phyloP scores from a whole-genome alignment of 139 green algal genomes.

The Haematococcus sp. region DNA sequence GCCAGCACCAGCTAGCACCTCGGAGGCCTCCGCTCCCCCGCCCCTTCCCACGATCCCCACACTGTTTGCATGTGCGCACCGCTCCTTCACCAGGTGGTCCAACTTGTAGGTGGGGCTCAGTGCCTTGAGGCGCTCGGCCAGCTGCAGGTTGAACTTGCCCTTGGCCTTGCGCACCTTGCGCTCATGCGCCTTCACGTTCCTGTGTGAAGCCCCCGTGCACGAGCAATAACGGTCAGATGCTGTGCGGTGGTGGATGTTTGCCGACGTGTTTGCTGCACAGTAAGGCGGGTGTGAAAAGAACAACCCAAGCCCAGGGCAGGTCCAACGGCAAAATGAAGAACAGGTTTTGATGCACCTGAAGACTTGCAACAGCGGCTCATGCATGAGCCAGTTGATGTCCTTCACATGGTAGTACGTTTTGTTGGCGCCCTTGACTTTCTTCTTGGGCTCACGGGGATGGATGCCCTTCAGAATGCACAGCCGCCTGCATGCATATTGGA shows the following conservation, averaged over 20 bases:
- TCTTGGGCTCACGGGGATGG: conserved; percentile 95
- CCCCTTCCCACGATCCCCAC: neutral
- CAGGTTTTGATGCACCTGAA: too few relatives aligned
- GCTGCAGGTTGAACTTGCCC: conserved; percentile 71
- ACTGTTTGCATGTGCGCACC: conserved; percentile 54
- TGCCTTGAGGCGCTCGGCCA: conserved; percentile 64
- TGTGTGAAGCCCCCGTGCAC: conserved; percentile 16
- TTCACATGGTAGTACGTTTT: conserved; percentile 99
- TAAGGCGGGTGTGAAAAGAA: too few relatives aligned
- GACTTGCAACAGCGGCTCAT: conserved; percentile 93
- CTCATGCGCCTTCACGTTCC: conserved; percentile 58
- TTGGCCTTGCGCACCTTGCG: conserved; percentile 77
- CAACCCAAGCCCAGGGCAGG: too few relatives aligned
- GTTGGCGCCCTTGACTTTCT: conserved; percentile 89
- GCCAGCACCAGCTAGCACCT: too few relatives aligned
- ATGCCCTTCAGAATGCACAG: conserved; percentile 99
- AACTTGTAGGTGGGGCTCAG: conserved; percentile 76
- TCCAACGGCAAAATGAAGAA: too few relatives aligned
- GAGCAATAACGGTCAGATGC: too few relatives aligned
- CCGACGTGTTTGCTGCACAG: conserved; percentile 8
- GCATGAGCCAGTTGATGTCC: conserved; percentile 94
- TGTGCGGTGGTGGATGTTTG: neutral
- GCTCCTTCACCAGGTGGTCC: conserved; percentile 94
- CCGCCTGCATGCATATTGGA: conserved; percentile 52
- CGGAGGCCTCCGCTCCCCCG: neutral